phyloP scores from a whole-genome alignment of 805 yeast species.

The Candida coleopterorum region DNA sequence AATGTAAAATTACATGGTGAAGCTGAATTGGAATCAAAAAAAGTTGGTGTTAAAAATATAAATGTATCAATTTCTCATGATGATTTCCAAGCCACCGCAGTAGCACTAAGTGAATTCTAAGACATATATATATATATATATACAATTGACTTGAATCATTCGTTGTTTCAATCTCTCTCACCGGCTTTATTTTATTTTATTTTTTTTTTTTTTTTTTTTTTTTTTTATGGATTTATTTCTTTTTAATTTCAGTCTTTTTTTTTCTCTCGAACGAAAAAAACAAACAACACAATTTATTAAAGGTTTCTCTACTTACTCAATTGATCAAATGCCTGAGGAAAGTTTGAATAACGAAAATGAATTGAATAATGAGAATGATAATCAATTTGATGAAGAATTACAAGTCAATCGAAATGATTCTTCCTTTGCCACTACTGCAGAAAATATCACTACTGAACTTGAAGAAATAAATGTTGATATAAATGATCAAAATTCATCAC shows the following conservation, averaged over 20 bases:
- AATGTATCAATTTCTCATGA: slow-evolving; percentile 94
- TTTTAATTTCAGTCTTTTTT: too few species aligned
- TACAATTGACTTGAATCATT: too few species aligned
- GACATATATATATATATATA: too few species aligned
- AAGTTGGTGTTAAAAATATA: slow-evolving; percentile 64
- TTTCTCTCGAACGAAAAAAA: slow-evolving; percentile 1
- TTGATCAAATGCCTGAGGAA: too few species aligned
- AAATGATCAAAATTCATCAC: too few species aligned
- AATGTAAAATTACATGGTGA: slow-evolving; percentile 68
- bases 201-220: neutral
- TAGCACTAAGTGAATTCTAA: slow-evolving; percentile 69
- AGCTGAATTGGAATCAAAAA: slow-evolving; percentile 69
- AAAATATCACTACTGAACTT: neutral
- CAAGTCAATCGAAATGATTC: neutral
- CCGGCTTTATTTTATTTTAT: too few species aligned
- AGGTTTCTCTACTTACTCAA: too few species aligned
- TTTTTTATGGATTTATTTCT: too few species aligned
- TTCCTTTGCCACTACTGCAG: too few species aligned
- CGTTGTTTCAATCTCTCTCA: too few species aligned
- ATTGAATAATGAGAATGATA: neutral
- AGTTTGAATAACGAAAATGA: neutral
- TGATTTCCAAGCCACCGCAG: slow-evolving; percentile 96
- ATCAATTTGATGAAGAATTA: neutral
- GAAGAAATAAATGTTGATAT: too few species aligned
- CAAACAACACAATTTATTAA: too few species aligned